Evolutionary conservation across 441 rosid genomes (phyloP).

Genomic region (Gossypium armourianum): DNA sequence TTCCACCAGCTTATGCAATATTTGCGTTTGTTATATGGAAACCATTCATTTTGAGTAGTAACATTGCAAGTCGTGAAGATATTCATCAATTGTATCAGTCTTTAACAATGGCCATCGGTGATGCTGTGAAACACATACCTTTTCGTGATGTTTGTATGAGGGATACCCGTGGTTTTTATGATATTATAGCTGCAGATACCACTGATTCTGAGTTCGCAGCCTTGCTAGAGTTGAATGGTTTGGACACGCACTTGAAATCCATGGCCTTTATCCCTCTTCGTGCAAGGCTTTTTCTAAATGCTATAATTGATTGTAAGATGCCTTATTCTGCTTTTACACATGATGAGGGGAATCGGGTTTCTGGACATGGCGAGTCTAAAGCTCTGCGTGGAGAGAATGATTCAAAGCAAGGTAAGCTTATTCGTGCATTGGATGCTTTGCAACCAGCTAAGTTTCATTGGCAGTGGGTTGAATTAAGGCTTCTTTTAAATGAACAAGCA

Average conservation of each 20-base stretch:
- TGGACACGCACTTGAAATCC: slow-evolving; percentile 59
- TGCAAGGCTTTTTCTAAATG: slow-evolving; percentile 78
- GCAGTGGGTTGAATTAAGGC: slow-evolving; percentile 99
- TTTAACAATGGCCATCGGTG: slow-evolving; percentile 55
- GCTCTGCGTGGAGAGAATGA: slow-evolving; percentile 42
- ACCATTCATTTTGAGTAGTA: slow-evolving; percentile 46
- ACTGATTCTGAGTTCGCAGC: slow-evolving; percentile 80
- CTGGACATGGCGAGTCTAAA: slow-evolving; percentile 44
- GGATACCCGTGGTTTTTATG: slow-evolving; percentile 72
- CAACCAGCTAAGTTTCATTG: slow-evolving; percentile 98
- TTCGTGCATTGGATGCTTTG: slow-evolving; percentile 60
- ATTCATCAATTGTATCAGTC: slow-evolving; percentile 65
- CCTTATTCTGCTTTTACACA: slow-evolving; percentile 38
- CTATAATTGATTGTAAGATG: slow-evolving; percentile 70
- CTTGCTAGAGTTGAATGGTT: slow-evolving; percentile 52
- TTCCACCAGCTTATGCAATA: slow-evolving; percentile 85
- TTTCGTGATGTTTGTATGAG: slow-evolving; percentile 90
- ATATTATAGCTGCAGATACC: slow-evolving; percentile 69
- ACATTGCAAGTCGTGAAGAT: slow-evolving; percentile 59
- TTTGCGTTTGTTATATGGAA: slow-evolving; percentile 78
- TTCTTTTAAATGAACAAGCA: slow-evolving; percentile 92
- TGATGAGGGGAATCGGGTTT: slow-evolving; percentile 44
- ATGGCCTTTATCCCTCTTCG: slow-evolving; percentile 79
- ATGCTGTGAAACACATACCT: slow-evolving; percentile 73
- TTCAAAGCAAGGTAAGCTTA: slow-evolving; percentile 73